Percentiles rank a stretch among this genome's conserved stretches.
Conservation (phyloP, 2,329 filamentous ascomycete genomes). For the Pyricularia pennisetigena region DNA sequence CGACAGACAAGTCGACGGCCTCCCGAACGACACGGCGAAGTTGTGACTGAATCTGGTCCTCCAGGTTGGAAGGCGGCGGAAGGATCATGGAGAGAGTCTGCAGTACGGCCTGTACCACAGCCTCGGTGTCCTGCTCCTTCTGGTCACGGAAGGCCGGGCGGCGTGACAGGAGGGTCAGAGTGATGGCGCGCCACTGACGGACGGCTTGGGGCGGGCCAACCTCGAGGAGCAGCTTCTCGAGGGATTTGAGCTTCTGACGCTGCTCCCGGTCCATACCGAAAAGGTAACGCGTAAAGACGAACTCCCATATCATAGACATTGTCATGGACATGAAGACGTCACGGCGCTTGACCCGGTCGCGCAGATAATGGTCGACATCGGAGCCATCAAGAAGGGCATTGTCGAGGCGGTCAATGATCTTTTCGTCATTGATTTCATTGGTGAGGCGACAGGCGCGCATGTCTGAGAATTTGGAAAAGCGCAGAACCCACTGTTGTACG, state of each 20-base stretch:
- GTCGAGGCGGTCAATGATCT: slow-evolving; percentile 87
- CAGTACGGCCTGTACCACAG: slow-evolving; percentile 87
- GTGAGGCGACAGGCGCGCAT: slow-evolving; percentile 78
- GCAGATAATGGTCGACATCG: slow-evolving; percentile 80
- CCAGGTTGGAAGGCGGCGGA: slow-evolving; percentile 73
- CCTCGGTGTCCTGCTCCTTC: slow-evolving; percentile 83
- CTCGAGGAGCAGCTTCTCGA: slow-evolving; percentile 86
- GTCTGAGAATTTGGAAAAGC: slow-evolving; percentile 97
- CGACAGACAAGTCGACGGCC: slow-evolving; percentile 82
- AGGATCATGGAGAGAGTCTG: slow-evolving; percentile 75
- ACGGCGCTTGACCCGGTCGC: slow-evolving; percentile 76
- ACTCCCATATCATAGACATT: slow-evolving; percentile 99
- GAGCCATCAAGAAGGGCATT: slow-evolving; percentile 90
- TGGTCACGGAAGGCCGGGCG: slow-evolving; percentile 73
- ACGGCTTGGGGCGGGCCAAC: slow-evolving; percentile 84
- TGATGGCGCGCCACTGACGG: slow-evolving; percentile 93
- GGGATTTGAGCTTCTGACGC: slow-evolving; percentile 88
- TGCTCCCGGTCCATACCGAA: slow-evolving; percentile 99
- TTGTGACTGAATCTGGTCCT: slow-evolving; percentile 72
- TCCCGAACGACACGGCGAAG: slow-evolving; percentile 80
- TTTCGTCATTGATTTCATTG: slow-evolving; percentile 79
- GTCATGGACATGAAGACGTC: slow-evolving; percentile 98
- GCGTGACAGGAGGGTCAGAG: slow-evolving; percentile 76
- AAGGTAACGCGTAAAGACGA: slow-evolving; percentile 93
- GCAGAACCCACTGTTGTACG: slow-evolving; percentile 93